Evolutionary conservation across 1,284 basidiomycete genomes (phyloP), one percentile per base, ranked within the genome.

Genomic region (Puccinia polysora): DNA sequence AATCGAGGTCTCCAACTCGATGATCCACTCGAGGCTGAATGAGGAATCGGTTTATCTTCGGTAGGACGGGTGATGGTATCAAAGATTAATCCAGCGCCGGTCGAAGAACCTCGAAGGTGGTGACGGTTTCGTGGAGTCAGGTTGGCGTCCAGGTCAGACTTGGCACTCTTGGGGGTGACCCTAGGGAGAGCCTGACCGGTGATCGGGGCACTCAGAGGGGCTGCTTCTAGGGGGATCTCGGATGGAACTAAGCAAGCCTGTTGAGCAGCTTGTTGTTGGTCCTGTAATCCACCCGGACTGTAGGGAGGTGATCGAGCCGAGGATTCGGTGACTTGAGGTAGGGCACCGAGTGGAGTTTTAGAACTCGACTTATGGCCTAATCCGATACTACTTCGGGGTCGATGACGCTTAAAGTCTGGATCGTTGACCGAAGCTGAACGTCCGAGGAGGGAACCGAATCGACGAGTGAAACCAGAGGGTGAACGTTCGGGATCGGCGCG

Each of bases 351-450:
- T 15, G 75, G 72, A 28, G 73, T 75, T 70, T 76, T 76, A 47
- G 49, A 73, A 36, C 68, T 58, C 7, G 75, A 63, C 38, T 74
- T 74, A 71, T 8, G 91, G 88, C 73, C 88, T 86, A 5, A 87
- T 86, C 28, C 89, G 83, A 80, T 88, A 86, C 3, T 83, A 14
- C 75, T 75, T 15, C 75, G 73, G 6, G 71, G 73, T 1, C 76
- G 75, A 47, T 76, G 77, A 0, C 74, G 74, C 73, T 75, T 74
- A 71, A 74, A 23, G 75, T 64, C 5, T 73, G 77, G 23, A 76
- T 78, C 12, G 75, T 74, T 5, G 75, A 65, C 4, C 74, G 75
- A 52, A 75, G 74, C 58, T 2, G 76, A 74, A 0, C 76, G 74
- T 30, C 78, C 78, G n/a, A 80, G 75, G 36, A 80, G 75, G 10